Evolutionary conservation across 176 grass and related monocot species (phyloP).

Genomic region (Musa beccarii): DNA sequence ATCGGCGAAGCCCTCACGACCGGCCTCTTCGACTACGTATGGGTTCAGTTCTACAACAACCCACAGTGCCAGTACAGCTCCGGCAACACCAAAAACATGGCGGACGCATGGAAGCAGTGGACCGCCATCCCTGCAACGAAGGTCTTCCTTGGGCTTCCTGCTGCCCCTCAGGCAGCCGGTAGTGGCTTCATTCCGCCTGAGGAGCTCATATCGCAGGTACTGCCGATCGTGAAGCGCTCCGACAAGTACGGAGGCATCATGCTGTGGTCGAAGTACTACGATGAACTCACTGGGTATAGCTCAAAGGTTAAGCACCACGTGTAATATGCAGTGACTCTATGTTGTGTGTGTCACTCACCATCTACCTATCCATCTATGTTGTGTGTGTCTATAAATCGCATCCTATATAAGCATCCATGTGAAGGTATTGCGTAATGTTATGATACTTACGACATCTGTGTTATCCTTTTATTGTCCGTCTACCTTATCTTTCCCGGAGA

Average conservation of each 20-base stretch:
- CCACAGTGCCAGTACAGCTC: slow-evolving; percentile 22
- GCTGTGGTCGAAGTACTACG: slow-evolving; percentile 65
- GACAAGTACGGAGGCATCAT: slow-evolving; percentile 73
- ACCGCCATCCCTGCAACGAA: slow-evolving; percentile 23
- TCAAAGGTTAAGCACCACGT: slow-evolving; percentile 34
- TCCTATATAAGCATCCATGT: too few species aligned
- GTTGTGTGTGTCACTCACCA: neutral
- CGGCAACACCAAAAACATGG: slow-evolving; percentile 16
- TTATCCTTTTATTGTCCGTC: too few species aligned
- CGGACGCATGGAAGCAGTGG: slow-evolving; percentile 45
- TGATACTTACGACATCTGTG: too few species aligned
- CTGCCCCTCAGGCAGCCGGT: slow-evolving; percentile 42
- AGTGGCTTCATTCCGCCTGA: slow-evolving; percentile 44
- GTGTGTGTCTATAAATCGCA: neutral
- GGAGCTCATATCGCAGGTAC: slow-evolving; percentile 30
- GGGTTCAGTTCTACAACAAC: slow-evolving; percentile 26
- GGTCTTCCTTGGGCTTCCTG: slow-evolving; percentile 61
- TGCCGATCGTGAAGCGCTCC: slow-evolving; percentile 38
- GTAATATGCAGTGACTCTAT: neutral
- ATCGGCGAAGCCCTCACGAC: slow-evolving; percentile 37
- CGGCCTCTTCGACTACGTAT: slow-evolving; percentile 24
- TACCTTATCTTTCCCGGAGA: too few species aligned
- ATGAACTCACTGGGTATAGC: slow-evolving; percentile 48
- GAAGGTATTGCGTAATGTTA: too few species aligned
- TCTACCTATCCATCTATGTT: too few species aligned